Base-by-base conservation (phyloP, 2,329 filamentous ascomycete genomes). In the Didymella pinodella region DNA sequence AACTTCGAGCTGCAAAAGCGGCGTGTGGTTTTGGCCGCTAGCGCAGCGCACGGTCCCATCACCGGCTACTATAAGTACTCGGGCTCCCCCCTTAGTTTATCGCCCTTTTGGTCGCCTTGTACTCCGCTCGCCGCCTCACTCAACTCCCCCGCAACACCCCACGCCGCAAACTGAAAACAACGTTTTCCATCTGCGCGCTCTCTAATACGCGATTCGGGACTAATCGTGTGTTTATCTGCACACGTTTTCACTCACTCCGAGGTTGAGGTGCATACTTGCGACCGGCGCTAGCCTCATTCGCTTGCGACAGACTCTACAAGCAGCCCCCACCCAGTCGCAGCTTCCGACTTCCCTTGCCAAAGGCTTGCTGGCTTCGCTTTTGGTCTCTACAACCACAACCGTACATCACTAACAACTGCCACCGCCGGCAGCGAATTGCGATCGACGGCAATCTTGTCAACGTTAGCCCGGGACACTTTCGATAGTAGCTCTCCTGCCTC, bases 401-500 rank as follows among this genome's bases (percentile, higher is more conserved):
- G 56, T 54, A 46, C 61, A 65, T 69, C 71, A 67, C 68, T 62
- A 62, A 58, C 57, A 61, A 53, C 65, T 64, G 66, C 72, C 69
- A 59, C 59, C 61, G 53, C 47, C 62, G 68, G 68, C 66, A 64
- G 65, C 64, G 53, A 66, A 28, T 29, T 43, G 64, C 61, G 47
- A 66, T 63, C 65, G 65, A 62, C 68, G 65, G 68, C 64, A 66
- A 40, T 62, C 66, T 73, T 75, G 74, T 78, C 80, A 81, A 79
- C 78, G 76, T 78, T 79, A 82, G 83, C 83, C 83, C 92, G 92
- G 91, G 93, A 96, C 90, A 93, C 93, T 96, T 97, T 97, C 80
- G 89, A 79, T 97, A 96, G 93, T 96, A 92, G 83, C 91, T 96
- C 93, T 96, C 92, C 90, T 86, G 81, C 86, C 85, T 86, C 78